Base-by-base conservation (phyloP, 2,329 filamentous ascomycete genomes). In the Aspergillus terreus region DNA sequence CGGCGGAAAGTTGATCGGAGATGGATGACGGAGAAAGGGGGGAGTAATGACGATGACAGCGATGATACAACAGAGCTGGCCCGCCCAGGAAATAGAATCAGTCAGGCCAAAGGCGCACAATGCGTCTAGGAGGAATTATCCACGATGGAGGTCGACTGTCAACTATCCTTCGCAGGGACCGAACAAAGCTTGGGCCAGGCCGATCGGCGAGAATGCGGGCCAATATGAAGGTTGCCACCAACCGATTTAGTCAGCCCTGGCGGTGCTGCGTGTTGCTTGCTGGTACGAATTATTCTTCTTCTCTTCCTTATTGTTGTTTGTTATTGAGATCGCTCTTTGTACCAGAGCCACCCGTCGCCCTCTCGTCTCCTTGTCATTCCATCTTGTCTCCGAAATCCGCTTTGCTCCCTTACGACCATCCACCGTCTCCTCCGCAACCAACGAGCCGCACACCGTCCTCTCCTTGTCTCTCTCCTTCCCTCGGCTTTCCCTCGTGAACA, bases 101-200 rank as follows among this genome's bases (percentile, higher is more conserved):
- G 7, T 30, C 27, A 11, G 27, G 7, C 10, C 27, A 3, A 30
- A 30, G 27, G 27, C 10, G 27, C 27, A 30, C 10, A 30, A 2
- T 10, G 7, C 27, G 9, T 30, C 27, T 30, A 9, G 10, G 27
- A 30, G 10, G 9, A 30, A 30, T 11, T 9, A 30, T 1, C 7
- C 6, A 30, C 27, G 27, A 30, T 30, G 9, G 10, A 30, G 27
- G 17, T 44, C 41, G n/a, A 19, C 21, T n/a, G 27, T 43, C 6
- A 11, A 12, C 17, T 44, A 23, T 27, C 43, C 23, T 23, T 32
- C 43, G 21, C 30, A 19, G 15, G 23, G 44, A 11, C 32, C n/a
- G 32, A 32, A 19, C 47, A 49, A 58, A 58, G 63, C 63, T 65
- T 60, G 55, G 63, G 52, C 62, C 63, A 64, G 45, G 44, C 50